phyloP scores from a whole-genome alignment of 805 yeast species.

The Saturnispora sekii region DNA sequence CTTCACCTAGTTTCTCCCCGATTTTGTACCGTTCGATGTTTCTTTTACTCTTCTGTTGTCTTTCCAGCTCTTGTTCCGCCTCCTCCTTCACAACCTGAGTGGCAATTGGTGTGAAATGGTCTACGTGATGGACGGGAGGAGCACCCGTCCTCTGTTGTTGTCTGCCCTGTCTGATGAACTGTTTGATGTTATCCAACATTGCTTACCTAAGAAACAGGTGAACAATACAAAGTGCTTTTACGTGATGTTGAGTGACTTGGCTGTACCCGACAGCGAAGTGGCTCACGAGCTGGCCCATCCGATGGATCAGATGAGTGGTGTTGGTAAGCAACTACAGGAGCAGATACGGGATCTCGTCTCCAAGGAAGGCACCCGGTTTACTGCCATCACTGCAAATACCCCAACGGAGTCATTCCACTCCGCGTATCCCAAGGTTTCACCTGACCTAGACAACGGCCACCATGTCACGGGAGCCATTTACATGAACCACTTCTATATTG shows the following conservation, averaged over 20 bases:
- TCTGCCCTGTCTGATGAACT: slow-evolving; percentile 1
- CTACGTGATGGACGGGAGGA: slow-evolving; percentile 10
- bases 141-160: slow-evolving; percentile 4
- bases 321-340: no score
- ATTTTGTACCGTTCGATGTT: slow-evolving; percentile 32
- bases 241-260: not conserved
- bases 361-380: slow-evolving; percentile 22
- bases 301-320: not conserved
- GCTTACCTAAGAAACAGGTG: no score
- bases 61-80: slow-evolving; percentile 16
- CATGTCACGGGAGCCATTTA: slow-evolving; percentile 22
- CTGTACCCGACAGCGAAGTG: not conserved
- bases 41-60: slow-evolving; percentile 16
- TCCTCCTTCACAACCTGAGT: slow-evolving; percentile 27
- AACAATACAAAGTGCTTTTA: no score
- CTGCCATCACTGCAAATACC: slow-evolving; percentile 17
- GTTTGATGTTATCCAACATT: slow-evolving; percentile 3
- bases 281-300: not conserved
- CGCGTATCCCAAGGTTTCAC: slow-evolving; percentile 25
- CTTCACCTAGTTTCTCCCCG: slow-evolving; percentile 45
- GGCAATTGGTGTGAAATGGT: slow-evolving; percentile 25
- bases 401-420: slow-evolving; percentile 22
- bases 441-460: slow-evolving; percentile 25
- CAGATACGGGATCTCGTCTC: slow-evolving; percentile 15
- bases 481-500: slow-evolving; percentile 25